Percentiles rank a stretch among this genome's conserved stretches.
Evolutionary conservation across 371 early-diverging fungal genomes (phyloP).

Genomic region (Sporodiniella umbellata): DNA sequence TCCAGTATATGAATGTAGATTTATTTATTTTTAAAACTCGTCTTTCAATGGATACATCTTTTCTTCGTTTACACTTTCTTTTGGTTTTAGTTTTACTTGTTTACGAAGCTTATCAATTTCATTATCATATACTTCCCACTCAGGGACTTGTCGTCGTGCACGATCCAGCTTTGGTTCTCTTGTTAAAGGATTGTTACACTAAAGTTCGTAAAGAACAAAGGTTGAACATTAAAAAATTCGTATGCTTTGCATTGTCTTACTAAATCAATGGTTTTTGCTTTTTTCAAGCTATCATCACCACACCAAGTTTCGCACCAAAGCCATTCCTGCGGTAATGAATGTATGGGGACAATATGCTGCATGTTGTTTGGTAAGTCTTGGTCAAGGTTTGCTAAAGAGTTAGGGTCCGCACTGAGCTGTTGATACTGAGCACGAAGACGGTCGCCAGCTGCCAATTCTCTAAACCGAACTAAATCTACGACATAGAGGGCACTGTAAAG

Average conservation of each 20-base stretch:
- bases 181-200: slow-evolving; percentile 96
- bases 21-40: background rate
- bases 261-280: slow-evolving; percentile 95
- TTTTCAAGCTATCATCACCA: slow-evolving; percentile 73
- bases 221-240: background rate
- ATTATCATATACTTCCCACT: slow-evolving; percentile 83
- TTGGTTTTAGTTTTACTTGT: slow-evolving; percentile 1
- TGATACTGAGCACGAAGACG: slow-evolving; percentile 92
- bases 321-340: slow-evolving; percentile 94
- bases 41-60: background rate
- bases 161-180: slow-evolving; percentile 95
- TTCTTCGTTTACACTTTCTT: background rate
- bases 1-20: too few species aligned
- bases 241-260: slow-evolving; percentile 31
- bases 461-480: slow-evolving; percentile 87
- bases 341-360: slow-evolving; percentile 88
- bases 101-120: slow-evolving; percentile 54
- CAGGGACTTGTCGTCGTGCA: slow-evolving; percentile 87
- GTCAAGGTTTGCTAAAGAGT: slow-evolving; percentile 91
- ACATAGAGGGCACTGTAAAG: slow-evolving; percentile 84
- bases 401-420: slow-evolving; percentile 80
- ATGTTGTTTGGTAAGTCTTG: slow-evolving; percentile 97
- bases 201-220: background rate
- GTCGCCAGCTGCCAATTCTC: slow-evolving; percentile 92
- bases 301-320: slow-evolving; percentile 98